phyloP scores from a whole-genome alignment of 208 protist species.

The Histomonas meleagridis region DNA sequence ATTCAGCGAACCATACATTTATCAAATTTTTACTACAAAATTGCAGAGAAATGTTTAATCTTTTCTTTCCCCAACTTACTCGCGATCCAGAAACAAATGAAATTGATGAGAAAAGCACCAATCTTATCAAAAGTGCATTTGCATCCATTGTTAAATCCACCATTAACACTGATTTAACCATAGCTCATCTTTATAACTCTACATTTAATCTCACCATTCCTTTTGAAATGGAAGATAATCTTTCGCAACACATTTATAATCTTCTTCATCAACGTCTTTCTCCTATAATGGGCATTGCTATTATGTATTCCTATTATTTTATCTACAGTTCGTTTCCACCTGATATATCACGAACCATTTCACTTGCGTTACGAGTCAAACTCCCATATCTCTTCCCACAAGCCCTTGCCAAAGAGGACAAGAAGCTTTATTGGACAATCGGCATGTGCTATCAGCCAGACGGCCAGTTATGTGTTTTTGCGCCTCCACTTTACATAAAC shows the following conservation, averaged over 20 bases:
- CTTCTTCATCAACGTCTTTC: background rate
- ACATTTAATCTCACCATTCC: background rate
- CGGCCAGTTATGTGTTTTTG: background rate
- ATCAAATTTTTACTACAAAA: background rate
- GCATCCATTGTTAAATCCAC: background rate
- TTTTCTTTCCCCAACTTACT: background rate
- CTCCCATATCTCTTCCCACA: slow-evolving; percentile 2
- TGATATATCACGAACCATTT: background rate
- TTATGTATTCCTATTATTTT: background rate
- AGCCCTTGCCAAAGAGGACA: background rate
- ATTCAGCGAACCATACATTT: background rate
- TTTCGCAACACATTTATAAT: background rate
- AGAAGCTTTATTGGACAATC: background rate
- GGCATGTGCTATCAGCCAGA: background rate
- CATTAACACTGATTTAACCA: background rate
- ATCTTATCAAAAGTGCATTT: background rate
- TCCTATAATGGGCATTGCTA: background rate
- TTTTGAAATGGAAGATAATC: background rate
- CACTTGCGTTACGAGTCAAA: background rate
- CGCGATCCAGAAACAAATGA: background rate
- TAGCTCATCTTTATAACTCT: slow-evolving; percentile 18
- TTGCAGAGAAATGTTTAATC: background rate
- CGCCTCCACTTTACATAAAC: background rate
- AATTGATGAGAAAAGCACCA: background rate
- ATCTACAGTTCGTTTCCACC: background rate